phyloP scores from a whole-genome alignment of 1,284 basidiomycete species.

The Moniliella sp. region DNA sequence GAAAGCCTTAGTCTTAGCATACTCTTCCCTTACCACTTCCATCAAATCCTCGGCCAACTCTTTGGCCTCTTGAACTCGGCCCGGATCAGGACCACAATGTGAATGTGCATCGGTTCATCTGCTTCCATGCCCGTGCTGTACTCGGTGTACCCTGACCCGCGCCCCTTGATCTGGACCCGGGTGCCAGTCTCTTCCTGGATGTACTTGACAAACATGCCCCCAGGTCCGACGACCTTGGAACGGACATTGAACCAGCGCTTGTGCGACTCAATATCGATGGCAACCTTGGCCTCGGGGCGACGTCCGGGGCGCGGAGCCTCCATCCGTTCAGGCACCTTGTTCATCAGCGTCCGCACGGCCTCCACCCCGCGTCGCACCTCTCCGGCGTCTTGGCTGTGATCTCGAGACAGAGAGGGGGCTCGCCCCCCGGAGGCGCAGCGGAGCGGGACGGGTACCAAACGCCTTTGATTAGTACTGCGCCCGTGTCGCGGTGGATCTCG shows the following conservation, averaged over 20 bases:
- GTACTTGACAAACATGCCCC: slow-evolving; percentile 77
- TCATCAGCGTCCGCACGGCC: slow-evolving; percentile 68
- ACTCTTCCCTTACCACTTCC: slow-evolving; percentile 22
- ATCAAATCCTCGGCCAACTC: slow-evolving; percentile 20
- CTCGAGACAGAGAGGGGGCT: slow-evolving; percentile 64
- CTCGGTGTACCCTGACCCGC: slow-evolving; percentile 84
- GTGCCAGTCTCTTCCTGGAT: slow-evolving; percentile 94
- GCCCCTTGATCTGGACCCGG: slow-evolving; percentile 89
- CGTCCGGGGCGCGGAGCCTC: slow-evolving; percentile 16
- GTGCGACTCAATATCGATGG: slow-evolving; percentile 64
- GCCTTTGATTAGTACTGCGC: slow-evolving; percentile 38
- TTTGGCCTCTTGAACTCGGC: slow-evolving; percentile 16
- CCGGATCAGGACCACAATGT: slow-evolving; percentile 20
- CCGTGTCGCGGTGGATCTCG: slow-evolving; percentile 44
- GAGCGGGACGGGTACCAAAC: slow-evolving; percentile 48
- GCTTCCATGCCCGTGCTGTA: slow-evolving; percentile 73
- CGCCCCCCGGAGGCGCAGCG: slow-evolving; percentile 15
- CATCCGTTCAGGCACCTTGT: slow-evolving; percentile 39
- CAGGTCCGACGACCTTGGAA: slow-evolving; percentile 86
- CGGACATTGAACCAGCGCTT: slow-evolving; percentile 88
- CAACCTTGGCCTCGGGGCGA: slow-evolving; percentile 32
- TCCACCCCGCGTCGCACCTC: slow-evolving; percentile 57
- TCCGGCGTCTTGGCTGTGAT: slow-evolving; percentile 64
- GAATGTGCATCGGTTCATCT: slow-evolving; percentile 63
- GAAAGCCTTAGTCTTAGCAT: slow-evolving; percentile 11